Base-by-base conservation (phyloP, 345 rosid genomes). In the Citrus reticulata region DNA sequence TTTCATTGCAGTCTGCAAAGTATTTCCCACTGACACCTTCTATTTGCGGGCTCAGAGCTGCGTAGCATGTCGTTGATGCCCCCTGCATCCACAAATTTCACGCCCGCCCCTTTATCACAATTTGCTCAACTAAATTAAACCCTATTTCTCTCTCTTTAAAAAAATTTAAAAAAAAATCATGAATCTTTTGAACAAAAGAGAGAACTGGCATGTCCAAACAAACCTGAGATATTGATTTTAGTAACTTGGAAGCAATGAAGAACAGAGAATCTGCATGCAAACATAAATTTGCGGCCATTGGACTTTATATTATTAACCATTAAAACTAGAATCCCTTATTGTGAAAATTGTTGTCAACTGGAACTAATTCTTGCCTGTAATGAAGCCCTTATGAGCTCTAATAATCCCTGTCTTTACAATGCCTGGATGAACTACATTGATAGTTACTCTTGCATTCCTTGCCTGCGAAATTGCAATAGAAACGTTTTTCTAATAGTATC, bases 391-490 rank as follows among this genome's bases (percentile, higher is more conserved):
- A 51, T 93, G 97, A 39, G 92, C 99, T 85, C 96, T 88, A 46
- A 95, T 87, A 61, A 95, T 95, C 51, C 97, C 99, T 24, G 98
- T 95, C 87, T 95, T 95, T 14, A 95, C 91, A 8, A 95, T 90
- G 37, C 99, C 99, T 66, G 99, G 99, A 80, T 95, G 99, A 46
- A 93, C 96, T 40, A 95, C 95, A 80, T 93, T 95, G 67, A 92
- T 90, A n/a, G 92, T 89, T 27, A 95, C 94, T 67, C 87, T 84
- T 70, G 97, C 98, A 82, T 91, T 85, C 77, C 85, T 92, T 4
- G 89, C 94, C 99, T 95, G 92, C 75, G 69, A 84, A 68, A 34
- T 6, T n/a, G 10, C 24, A 49, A 80, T 16, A 54, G 35, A 57
- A 58, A 39, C 32, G 19, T 29, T 24, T 40, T 8, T 62, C 7